These are phyloP conservation scores for Lactifluus pinguis DNA, from an alignment of 768 basidiomycete genomes.

Conservation along the genomic window DNA sequence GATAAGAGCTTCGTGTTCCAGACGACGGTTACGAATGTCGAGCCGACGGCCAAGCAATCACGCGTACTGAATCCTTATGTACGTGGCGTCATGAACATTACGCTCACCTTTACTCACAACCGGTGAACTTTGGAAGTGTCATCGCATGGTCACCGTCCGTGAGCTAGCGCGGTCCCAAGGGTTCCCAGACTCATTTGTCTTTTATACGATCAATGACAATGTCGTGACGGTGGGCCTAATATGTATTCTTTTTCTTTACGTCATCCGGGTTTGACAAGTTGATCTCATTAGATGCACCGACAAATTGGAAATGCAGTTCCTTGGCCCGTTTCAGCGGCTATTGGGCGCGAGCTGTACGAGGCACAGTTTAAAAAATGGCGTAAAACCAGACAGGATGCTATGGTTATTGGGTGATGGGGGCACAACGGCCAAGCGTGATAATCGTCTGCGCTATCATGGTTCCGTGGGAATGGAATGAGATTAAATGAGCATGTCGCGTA, in stretches of 20 bases:
- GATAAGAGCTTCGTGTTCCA: constrained; percentile 48
- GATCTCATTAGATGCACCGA: constrained; percentile 51
- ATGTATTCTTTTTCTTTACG: no score
- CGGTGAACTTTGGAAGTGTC: constrained; percentile 36
- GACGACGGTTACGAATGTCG: constrained; percentile 71
- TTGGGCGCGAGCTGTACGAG: constrained; percentile 53
- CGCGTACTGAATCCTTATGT: constrained; percentile 61
- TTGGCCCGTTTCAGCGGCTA: constrained; percentile 50
- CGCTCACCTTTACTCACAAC: no score
- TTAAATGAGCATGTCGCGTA: no score
- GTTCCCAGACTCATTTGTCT: constrained; percentile 67
- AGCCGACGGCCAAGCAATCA: constrained; percentile 71
- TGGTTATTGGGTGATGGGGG: constrained; percentile 11
- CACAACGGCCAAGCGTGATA: no score
- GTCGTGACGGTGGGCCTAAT: constrained; percentile 48
- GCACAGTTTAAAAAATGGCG: constrained; percentile 36
- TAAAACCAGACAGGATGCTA: not conserved
- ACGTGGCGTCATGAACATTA: constrained; percentile 18
- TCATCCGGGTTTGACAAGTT: not conserved
- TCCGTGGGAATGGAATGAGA: no score
- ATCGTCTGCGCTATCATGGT: no score
- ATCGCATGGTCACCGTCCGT: constrained; percentile 62
- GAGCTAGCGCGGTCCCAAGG: constrained; percentile 77
- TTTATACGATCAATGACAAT: constrained; percentile 41
- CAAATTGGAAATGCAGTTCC: constrained; percentile 81